Evolutionary conservation across 176 grass and related monocot species (phyloP).

Genomic region (Ensete ventricosum): DNA sequence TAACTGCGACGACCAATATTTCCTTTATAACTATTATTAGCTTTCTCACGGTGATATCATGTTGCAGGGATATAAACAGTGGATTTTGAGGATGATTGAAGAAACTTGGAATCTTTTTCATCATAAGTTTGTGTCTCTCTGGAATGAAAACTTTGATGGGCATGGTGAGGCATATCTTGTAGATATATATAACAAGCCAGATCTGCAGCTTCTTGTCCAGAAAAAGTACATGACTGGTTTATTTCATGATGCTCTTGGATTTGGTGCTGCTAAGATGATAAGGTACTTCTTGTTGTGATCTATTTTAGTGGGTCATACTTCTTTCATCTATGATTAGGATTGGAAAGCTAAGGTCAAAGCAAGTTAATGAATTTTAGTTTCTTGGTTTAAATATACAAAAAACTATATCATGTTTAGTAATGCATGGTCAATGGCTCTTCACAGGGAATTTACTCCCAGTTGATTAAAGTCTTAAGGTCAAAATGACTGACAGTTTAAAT

Average conservation of each 20-base stretch:
- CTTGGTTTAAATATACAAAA: too few species aligned
- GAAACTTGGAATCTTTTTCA: slow-evolving; percentile 62
- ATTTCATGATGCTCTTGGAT: slow-evolving; percentile 90
- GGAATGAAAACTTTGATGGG: slow-evolving; percentile 68
- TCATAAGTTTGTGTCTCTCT: slow-evolving; percentile 63
- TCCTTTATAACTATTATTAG: neutral
- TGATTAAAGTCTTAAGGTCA: too few species aligned
- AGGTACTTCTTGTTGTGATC: slow-evolving; percentile 34
- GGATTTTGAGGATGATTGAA: slow-evolving; percentile 64
- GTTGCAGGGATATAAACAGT: slow-evolving; percentile 57
- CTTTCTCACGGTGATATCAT: neutral
- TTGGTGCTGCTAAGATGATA: slow-evolving; percentile 96
- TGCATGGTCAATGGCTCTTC: too few species aligned
- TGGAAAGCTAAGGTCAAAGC: neutral
- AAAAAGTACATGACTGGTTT: slow-evolving; percentile 76
- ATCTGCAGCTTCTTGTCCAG: slow-evolving; percentile 39
- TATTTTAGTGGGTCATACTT: neutral
- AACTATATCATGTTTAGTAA: too few species aligned
- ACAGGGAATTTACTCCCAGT: too few species aligned
- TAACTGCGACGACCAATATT: neutral
- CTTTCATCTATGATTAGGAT: slow-evolving; percentile 4
- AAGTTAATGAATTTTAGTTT: neutral
- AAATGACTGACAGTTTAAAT: too few species aligned
- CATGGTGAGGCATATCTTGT: slow-evolving; percentile 71
- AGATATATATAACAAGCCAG: slow-evolving; percentile 60